phyloP scores from a whole-genome alignment of 306 rosid genomes.

The Dryas alaskensis region DNA sequence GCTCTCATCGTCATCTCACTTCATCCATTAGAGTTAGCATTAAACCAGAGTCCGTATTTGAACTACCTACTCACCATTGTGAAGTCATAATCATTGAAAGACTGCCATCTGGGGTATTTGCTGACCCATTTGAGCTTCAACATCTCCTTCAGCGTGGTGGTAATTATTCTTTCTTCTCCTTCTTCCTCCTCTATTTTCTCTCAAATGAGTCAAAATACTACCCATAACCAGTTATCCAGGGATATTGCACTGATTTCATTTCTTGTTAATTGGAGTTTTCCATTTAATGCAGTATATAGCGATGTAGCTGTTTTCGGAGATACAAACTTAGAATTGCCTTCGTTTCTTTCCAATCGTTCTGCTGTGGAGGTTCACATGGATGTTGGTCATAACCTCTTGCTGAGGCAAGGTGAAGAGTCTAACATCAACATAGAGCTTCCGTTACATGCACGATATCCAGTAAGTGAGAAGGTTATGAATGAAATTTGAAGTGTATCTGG shows the following conservation, averaged over 20 bases:
- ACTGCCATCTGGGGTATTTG: conserved; percentile 69
- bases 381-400: conserved; percentile 36
- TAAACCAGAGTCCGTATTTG: conserved; percentile 26
- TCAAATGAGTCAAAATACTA: conserved; percentile 3
- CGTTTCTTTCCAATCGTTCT: conserved; percentile 74
- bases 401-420: conserved; percentile 20
- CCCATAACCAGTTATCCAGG: background rate
- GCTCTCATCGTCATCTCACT: conserved; percentile 66
- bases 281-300: conserved; percentile 44
- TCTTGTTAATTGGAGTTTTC: conserved; percentile 7
- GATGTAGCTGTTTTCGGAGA: conserved; percentile 80
- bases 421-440: conserved; percentile 56
- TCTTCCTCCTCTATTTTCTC: background rate
- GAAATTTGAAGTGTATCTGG: conserved; percentile 5
- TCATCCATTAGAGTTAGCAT: conserved; percentile 47
- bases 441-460: conserved; percentile 82
- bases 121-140: conserved; percentile 84
- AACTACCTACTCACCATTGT: conserved; percentile 41
- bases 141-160: conserved; percentile 78
- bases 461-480: conserved; percentile 26
- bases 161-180: conserved; percentile 29
- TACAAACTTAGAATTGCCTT: conserved; percentile 79
- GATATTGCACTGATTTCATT: conserved; percentile 15
- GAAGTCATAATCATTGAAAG: conserved; percentile 62
- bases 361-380: conserved; percentile 73